Evolutionary conservation across 257 asterid species (phyloP).

Genomic region (Asclepias syriaca): DNA sequence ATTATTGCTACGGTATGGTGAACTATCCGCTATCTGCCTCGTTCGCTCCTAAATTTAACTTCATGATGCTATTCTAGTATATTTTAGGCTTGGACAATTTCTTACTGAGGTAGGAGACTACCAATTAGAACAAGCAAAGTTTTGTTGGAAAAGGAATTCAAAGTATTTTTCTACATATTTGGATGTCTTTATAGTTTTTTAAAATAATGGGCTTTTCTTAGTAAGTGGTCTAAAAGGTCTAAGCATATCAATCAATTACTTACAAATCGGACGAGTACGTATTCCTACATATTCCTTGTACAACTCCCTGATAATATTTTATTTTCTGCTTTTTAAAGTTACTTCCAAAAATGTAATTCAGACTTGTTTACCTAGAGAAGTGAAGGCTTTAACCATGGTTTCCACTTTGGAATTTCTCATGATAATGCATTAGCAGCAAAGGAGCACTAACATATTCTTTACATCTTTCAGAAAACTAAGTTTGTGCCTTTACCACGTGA

Average conservation of each 20-base stretch:
- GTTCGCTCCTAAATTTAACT: neutral
- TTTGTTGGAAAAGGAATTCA: neutral
- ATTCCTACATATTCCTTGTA: neutral
- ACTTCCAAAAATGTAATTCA: neutral
- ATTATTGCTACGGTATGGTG: slow-evolving; percentile 86
- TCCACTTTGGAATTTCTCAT: neutral
- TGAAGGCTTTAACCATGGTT: neutral
- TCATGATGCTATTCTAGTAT: neutral
- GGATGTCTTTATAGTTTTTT: neutral
- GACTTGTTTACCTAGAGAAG: neutral
- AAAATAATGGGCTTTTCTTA: neutral
- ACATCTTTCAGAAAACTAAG: neutral
- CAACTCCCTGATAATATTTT: neutral
- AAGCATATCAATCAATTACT: neutral
- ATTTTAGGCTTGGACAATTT: neutral
- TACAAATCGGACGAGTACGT: neutral
- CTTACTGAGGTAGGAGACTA: neutral
- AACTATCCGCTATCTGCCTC: neutral
- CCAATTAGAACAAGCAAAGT: neutral
- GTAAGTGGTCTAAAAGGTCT: neutral
- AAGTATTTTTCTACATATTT: neutral
- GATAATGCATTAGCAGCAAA: neutral
- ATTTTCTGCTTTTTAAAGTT: neutral
- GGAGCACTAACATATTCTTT: neutral
- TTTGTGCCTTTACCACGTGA: neutral